Evolutionary conservation across 352 stramenopile species (phyloP).

Genomic region (Phytophthora cactorum): DNA sequence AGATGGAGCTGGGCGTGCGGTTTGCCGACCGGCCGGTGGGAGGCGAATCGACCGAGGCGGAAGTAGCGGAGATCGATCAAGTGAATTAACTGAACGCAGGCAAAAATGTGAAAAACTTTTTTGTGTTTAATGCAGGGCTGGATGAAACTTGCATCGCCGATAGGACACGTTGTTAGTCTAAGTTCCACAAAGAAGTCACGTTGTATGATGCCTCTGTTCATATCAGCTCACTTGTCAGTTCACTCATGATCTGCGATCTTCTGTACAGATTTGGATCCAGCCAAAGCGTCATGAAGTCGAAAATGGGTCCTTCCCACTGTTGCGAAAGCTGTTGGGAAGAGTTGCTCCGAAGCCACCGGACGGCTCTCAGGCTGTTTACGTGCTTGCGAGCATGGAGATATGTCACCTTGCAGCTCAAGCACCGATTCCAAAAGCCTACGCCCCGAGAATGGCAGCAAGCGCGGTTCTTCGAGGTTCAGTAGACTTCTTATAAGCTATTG

Average conservation of each 20-base stretch:
- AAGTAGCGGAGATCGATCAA: constrained; percentile 38
- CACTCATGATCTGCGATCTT: neutral
- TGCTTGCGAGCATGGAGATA: constrained; percentile 56
- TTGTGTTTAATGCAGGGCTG: neutral
- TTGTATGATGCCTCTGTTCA: neutral
- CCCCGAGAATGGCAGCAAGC: constrained; percentile 42
- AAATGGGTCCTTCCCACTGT: constrained; percentile 11
- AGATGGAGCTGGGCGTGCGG: constrained; percentile 31
- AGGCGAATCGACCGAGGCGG: constrained; percentile 2
- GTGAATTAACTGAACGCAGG: constrained; percentile 24
- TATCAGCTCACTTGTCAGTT: neutral
- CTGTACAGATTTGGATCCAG: neutral
- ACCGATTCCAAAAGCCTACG: constrained; percentile 35
- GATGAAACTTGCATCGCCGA: neutral
- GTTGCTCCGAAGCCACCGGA: constrained; percentile 35
- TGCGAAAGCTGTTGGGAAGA: constrained; percentile 42
- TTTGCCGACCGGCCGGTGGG: constrained; percentile 19
- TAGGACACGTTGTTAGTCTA: neutral
- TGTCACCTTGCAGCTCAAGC: constrained; percentile 47
- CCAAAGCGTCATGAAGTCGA: constrained; percentile 8
- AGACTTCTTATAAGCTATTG: neutral
- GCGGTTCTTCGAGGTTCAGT: constrained; percentile 60
- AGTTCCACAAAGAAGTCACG: neutral
- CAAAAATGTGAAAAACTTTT: neutral
- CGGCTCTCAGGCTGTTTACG: constrained; percentile 38